Conservation (phyloP, 2,329 filamentous ascomycete species). For the Diaporthe citri region DNA sequence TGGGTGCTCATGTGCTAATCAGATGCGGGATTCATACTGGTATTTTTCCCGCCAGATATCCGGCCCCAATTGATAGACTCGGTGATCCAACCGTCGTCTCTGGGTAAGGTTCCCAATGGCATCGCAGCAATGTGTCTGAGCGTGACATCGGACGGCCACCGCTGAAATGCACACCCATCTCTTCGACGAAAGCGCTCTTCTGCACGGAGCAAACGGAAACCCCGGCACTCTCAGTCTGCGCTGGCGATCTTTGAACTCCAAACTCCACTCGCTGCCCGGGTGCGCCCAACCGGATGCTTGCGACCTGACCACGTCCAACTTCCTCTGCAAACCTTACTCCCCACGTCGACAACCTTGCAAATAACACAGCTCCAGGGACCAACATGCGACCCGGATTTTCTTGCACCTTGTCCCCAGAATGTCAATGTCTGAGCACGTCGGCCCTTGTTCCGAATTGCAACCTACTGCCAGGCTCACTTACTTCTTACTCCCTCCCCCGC, state of each 20-base stretch:
- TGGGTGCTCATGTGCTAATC: conserved; percentile 7
- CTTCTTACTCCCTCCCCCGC: conserved; percentile 35
- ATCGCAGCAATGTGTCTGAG: conserved; percentile 8
- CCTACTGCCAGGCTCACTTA: conserved; percentile 30
- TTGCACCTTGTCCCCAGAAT: conserved; percentile 12
- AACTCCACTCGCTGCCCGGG: conserved; percentile 39
- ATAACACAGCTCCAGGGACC: conserved; percentile 17
- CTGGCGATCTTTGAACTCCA: conserved; percentile 35
- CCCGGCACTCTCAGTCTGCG: conserved; percentile 14
- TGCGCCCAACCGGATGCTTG: conserved; percentile 37
- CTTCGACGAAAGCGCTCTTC: conserved; percentile 8
- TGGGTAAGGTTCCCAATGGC: conserved; percentile 6
- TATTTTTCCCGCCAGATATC: background rate
- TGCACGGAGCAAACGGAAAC: conserved; percentile 9
- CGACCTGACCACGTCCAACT: conserved; percentile 36
- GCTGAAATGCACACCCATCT: background rate
- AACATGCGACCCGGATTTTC: conserved; percentile 5
- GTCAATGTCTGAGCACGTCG: conserved; percentile 25
- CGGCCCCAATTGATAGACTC: background rate
- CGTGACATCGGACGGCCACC: conserved; percentile 15
- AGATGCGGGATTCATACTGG: conserved; percentile 3
- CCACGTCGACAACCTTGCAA: conserved; percentile 33
- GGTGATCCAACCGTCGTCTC: conserved; percentile 11
- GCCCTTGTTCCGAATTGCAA: conserved; percentile 8
- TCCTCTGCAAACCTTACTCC: conserved; percentile 35